Base-by-base conservation (phyloP, 345 rosid species). In the Eucalyptus fibrosa region DNA sequence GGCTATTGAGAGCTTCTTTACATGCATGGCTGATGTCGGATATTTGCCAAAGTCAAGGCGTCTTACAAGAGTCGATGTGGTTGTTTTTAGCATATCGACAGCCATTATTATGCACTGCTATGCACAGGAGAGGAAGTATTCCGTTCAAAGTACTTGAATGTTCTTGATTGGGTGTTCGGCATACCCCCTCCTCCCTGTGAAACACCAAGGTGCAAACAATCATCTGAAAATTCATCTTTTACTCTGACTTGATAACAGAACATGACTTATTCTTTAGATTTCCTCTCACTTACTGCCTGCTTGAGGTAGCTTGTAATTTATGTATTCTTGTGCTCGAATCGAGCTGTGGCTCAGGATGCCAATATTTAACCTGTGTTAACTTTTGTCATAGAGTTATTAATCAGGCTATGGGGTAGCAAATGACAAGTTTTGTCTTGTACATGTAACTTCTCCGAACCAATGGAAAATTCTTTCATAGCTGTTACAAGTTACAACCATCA, bases 101-200 rank as follows among this genome's bases (percentile, higher is more conserved):
- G 96, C 99, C 83, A 92, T 97, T 91, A 97, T 97, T 89, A 97
- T 97, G 99, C 98, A 97, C 85, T 97, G 98, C 88, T 97, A 96
- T n/a, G 98, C 98, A 12, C 94, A 93, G 88, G 99, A 95, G 91
- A 94, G 99, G 99, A 97, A 16, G 97, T 96, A n/a, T 97, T 97
- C 89, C 93, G 96, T 86, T 97, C 99, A 86, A 97, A 97, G 93
- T 97, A 97, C 91, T 92, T 97, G 89, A 96, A 97, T 42, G 99
- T 97, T 56, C 95, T 97, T 9, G 99, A 97, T 88, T 97, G 99
- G 99, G 99, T 97, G 86, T 97, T 97, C 44, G 99, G 98, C 67
- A 96, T 97, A 87, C 99, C 99, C 67, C 94, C 94, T 69, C 94
- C 95, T 28, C 92, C 95, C 5, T 91, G 92, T 45, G 95, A 95